Base-by-base conservation (phyloP, 345 rosid species). In the Melaleuca quinquenervia region DNA sequence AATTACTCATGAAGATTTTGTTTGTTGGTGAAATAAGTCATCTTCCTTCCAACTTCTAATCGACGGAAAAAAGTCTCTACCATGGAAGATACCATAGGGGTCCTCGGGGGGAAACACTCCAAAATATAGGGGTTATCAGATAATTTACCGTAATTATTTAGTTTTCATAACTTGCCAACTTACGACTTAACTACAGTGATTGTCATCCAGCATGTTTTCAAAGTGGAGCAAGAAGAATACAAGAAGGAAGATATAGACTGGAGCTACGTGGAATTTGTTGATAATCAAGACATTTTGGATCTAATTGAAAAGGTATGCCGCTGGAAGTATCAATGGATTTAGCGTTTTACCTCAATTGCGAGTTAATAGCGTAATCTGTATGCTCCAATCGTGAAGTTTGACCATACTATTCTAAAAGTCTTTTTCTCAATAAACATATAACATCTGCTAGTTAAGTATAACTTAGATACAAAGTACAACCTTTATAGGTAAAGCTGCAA, bases 241-340 rank as follows among this genome's bases (percentile, higher is more conserved):
- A 82, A 84, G 84, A 91, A 90, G 82, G 98, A 96, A 91, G 98
- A 92, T 84, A 94, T 96, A 80, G 92, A 94, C 80, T 96, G 99
- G 99, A 95, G 97, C 92, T 95, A 95, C 82, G 83, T 96, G 60
- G 92, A 96, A 29, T 96, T 94, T 87, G 88, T 95, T 86, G 99
- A 96, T 89, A 96, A 96, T 91, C 95, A 95, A 92, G 97, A 95
- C 88, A 94, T 94, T 56, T 89, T 96, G 88, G 97, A 95, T 89
- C 94, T 96, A 50, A 94, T 96, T 87, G 99, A 96, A 87, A 96
- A 96, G 99, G 99, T 95, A 85, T 62, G 50, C 50, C 22, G 14
- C 60, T 41, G 48, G 20, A 29, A 44, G 24, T 55, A 41, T 18
- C 36, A 64, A 70, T 20, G 11, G n/a, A 21, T 27, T 3, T 5